Evolutionary conservation across 2,329 filamentous ascomycete genomes (phyloP), one percentile per base, ranked within the genome.

Genomic region (Sclerotinia subarctica): DNA sequence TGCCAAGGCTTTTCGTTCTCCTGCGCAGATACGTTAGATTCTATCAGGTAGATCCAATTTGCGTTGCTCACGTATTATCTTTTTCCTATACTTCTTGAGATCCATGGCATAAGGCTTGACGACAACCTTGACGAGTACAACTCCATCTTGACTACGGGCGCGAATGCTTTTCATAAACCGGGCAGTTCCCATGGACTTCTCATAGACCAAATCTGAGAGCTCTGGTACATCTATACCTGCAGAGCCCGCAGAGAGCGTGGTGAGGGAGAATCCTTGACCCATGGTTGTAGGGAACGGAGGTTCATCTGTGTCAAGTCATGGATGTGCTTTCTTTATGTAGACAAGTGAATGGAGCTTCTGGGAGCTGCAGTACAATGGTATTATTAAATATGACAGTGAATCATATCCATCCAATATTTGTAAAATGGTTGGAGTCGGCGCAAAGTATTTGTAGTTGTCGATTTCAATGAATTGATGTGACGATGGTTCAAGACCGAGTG

Each of bases 81-180:
- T 86, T 75, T 87, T 87, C 75, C 91, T 90, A 80, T 97, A 96
- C 71, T 88, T 82, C 71, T 90, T 89, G 71, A 98, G 85, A 70
- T 92, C 87, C 81, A 97, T 90, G 35, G 90, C 85, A 77, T 93
- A 96, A 3, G 94, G 93, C 80, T 99, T 99, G 79, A 96, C 92
- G 68, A 97, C 90, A 42, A 97, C 90, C 81, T 98, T 98, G 77
- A 96, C 93, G 67, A 98, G 89, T 24, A 96, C 94, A 52, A 97
- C 84, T 67, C 95, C 94, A 82, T 97, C 91, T 75, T 91, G 90
- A 78, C 96, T 92, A 62, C 93, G 87, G 32, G 94, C 95, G 72
- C 94, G 88, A 72, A 98, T 94, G 72, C 92, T 95, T 80, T 98
- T 97, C 90, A 99, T 95, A 76, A 99, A 97, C 49, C 95, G 89